Base-by-base conservation (phyloP, 768 basidiomycete genomes). In the Russula foetens region DNA sequence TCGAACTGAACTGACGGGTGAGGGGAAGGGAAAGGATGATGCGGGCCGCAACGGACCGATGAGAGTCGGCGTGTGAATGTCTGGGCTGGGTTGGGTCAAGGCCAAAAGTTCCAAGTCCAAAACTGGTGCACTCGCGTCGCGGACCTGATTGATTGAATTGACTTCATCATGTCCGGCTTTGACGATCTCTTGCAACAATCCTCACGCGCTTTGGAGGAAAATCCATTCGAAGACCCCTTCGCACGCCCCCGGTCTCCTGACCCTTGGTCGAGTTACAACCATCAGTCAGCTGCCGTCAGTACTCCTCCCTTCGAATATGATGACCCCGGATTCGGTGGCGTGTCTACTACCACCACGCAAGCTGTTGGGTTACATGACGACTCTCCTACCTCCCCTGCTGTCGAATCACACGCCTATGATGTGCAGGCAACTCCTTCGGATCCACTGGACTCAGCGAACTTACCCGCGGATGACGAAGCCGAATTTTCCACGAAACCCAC, bases 371-470 rank as follows among this genome's bases (percentile, higher is more conserved):
- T 17, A 1, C 50, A 58, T 19, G 19, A 58, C 7, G 51, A 50
- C 9, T 14, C 45, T 26, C 26, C 51, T 15, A 39, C 15, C 28
- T 21, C 33, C 14, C 33, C 55, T 17, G 29, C 48, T 4, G 23
- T 50, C 3, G 54, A 59, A 53, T 58, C 59, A n/a, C 39, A 38
- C 9, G 41, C 53, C 33, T 49, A 7, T 7, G 21, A 21, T 17
- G 29, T 38, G 21, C 41, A 41, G 28, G 21, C 52, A 2, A 31
- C n/a, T 28, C 19, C 31, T 3, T 63, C 55, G 15, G 77, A 80
- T 60, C 78, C 79, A 4, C 69, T 79, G 35, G 77, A 79, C 62
- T 72, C 77, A 29, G 73, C 73, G 47, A 75, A 73, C 43, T 69
- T 71, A 24, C 44, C 58, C 47, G 23, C 46, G 19, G 65, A 59